These are phyloP conservation scores for Neonectria punicea DNA, from an alignment of 2,329 filamentous ascomycete genomes.

Conservation along the genomic window DNA sequence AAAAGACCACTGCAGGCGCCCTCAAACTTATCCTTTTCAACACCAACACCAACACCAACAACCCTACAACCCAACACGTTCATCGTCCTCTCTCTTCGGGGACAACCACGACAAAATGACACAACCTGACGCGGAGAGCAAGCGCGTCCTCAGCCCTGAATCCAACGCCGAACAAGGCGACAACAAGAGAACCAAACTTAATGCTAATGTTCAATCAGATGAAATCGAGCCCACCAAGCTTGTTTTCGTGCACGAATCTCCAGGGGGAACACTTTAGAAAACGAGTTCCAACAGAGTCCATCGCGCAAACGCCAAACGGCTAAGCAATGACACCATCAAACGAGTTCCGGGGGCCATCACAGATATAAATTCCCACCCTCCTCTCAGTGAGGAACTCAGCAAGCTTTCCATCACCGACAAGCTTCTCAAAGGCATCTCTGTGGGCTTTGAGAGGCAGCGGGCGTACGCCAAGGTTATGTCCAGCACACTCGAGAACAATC, in stretches of 20 bases:
- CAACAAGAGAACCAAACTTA: neutral
- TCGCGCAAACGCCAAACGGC: neutral
- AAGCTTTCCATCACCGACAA: conserved; percentile 30
- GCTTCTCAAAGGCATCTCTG: conserved; percentile 34
- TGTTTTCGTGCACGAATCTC: conserved; percentile 27
- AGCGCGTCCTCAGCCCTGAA: neutral
- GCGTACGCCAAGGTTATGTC: neutral
- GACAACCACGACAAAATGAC: conserved; percentile 3
- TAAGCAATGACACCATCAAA: neutral
- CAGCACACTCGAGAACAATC: neutral
- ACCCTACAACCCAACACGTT: neutral
- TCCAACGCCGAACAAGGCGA: neutral
- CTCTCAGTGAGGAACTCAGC: conserved; percentile 19
- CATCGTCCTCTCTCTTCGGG: neutral
- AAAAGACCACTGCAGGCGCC: neutral
- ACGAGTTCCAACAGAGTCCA: conserved; percentile 12
- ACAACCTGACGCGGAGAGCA: neutral
- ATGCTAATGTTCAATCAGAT: neutral
- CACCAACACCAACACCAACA: neutral
- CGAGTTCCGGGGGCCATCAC: neutral
- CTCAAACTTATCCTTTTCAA: neutral
- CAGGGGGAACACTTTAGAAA: conserved; percentile 31
- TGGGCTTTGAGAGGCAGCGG: conserved; percentile 27
- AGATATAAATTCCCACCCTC: neutral
- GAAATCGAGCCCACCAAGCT: neutral